Base-by-base conservation (phyloP, 2,329 filamentous ascomycete genomes). In the Cadophora sp. region DNA sequence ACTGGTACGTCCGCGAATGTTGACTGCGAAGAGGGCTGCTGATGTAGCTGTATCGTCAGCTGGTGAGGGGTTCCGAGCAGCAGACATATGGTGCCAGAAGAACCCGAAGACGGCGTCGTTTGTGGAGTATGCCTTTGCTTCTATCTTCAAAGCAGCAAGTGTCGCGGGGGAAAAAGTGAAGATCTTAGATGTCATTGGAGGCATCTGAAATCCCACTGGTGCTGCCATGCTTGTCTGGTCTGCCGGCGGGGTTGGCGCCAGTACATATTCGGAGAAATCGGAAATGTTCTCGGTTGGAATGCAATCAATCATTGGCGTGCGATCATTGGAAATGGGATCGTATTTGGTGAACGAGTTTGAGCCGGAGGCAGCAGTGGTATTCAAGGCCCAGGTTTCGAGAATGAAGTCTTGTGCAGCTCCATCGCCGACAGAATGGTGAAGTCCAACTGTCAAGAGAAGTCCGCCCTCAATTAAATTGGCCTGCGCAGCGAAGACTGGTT, bases 91-190 rank as follows among this genome's bases (percentile, higher is more conserved):
- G 48, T 83, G 79, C 83, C 83, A 87, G 64, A 86, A 75, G 56
- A 87, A 81, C 0, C 84, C 83, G 2, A 76, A 82, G 16, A 87
- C 74, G 3, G 80, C 78, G 71, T 88, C 85, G 64, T 88, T 84
- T 0, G 84, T 87, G 1, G 84, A 85, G 24, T 87, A 73, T 68
- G 79, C 86, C 1, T 67, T 66, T 51, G 65, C 66, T 39, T 56
- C 66, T 24, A 39, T 50, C 66, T 87, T 87, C 1, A 87, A 73
- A 0, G 70, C 62, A 1, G 69, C 60, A 0, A 86, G 77, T 0
- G 80, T 77, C 3, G 73, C 51, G 0, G 76, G 43, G 1, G 75
- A 65, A 72, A 87, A 85, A 22, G 72, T 74, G 70, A 85, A 83
- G 66, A 82, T 82, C 0, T 76, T 74, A 82, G 84, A 85, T 13